phyloP scores from a whole-genome alignment of 768 basidiomycete genomes.

The Tylopilus balloui region DNA sequence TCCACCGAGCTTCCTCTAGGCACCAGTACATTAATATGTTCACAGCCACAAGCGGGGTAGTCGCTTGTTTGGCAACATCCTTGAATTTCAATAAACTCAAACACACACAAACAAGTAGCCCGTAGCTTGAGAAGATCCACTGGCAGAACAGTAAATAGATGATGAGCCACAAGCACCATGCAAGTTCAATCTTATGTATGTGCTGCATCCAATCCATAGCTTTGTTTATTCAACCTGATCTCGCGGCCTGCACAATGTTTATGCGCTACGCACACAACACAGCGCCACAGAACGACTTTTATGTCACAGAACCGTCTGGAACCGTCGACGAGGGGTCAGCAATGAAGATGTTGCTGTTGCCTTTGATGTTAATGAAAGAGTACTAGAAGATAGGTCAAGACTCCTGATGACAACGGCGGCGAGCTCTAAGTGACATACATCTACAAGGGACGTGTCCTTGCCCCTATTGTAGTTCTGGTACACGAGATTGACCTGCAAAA shows the following conservation, averaged over 20 bases:
- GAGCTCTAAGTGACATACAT: conserved; percentile 32
- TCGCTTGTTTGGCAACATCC: conserved; percentile 11
- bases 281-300: not conserved
- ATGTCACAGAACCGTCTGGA: conserved; percentile 14
- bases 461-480: conserved; percentile 54
- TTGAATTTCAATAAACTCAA: conserved; percentile 15
- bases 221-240: conserved; percentile 6
- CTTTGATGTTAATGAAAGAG: conserved; percentile 52
- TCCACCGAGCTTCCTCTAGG: not conserved
- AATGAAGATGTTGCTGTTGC: conserved; percentile 47
- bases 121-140: not conserved
- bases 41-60: no score
- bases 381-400: conserved; percentile 33
- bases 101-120: conserved; percentile 1
- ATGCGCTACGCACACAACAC: conserved; percentile 6
- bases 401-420: not conserved
- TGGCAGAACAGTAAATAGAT: conserved; percentile 1
- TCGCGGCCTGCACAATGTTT: not conserved
- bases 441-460: conserved; percentile 43
- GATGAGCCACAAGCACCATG: not conserved
- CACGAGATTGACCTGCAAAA: conserved; percentile 48
- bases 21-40: no score
- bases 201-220: conserved; percentile 21
- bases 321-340: conserved; percentile 13
- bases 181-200: conserved; percentile 1